Evolutionary conservation across 352 stramenopile species (phyloP), one percentile per base, ranked within the genome.

Genomic region (Globisporangium parvum): DNA sequence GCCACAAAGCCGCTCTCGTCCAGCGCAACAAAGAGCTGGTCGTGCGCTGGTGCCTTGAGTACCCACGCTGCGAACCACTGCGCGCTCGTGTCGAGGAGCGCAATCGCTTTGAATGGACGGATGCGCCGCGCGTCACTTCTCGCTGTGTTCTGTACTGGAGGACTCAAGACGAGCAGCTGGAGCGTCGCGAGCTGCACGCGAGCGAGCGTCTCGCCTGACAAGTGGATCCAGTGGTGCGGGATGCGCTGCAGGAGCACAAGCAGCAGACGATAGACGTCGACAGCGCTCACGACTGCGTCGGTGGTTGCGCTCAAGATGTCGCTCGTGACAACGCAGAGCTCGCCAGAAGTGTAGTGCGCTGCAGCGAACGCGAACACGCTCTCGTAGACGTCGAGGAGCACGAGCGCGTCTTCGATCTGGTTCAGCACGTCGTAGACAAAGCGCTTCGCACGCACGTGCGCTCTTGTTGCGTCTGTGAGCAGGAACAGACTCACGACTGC

Each of bases 171-270:
- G 0, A 89, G 56, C 20, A 87, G 51, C n/a, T 66, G 47, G 42
- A 86, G 67, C 2, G 77, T 84, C 21, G 67, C 63, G 17, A 68
- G 59, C 14, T 82, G 56, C 18, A 82, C 21, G 41, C 62, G 56
- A 24, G 73, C 73, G 5, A 90, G 55, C 40, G 31, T 52, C 39
- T 88, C 80, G 0, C 59, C 1, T 6, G 75, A 60, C 37, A 85
- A 75, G 56, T 90, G 75, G 20, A 85, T 69, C 80, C 80, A 90
- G 50, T 88, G 71, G 15, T 62, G 60, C 14, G 67, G 65, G 0
- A 76, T 35, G 28, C 55, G 63, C 23, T 23, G 54, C n/a, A 88
- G 15, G 21, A 85, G 17, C 2, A 71, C 20, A 14, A 70, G 55
- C 5, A 87, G 20, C 1, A 90, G 44, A 23, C 77, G 75, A 54